Evolutionary conservation across 2,329 filamentous ascomycete genomes (phyloP).

Genomic region (Cytospora leucostoma): DNA sequence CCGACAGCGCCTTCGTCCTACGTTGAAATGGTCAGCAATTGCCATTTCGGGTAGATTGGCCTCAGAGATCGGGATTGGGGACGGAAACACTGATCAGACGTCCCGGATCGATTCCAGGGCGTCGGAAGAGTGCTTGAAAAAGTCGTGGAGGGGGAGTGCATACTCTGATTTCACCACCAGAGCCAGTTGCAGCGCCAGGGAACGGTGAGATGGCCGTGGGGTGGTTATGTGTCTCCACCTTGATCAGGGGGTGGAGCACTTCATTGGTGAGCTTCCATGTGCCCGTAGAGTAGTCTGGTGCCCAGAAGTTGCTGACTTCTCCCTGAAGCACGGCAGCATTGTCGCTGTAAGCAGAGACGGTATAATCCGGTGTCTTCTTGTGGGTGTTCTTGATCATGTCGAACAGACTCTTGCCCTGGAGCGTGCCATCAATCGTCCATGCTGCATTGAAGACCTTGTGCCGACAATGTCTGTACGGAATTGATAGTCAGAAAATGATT

Average conservation of each 20-base stretch:
- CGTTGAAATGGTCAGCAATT: conserved; percentile 12
- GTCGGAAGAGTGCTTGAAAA: neutral
- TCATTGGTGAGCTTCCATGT: conserved; percentile 89
- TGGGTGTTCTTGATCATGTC: conserved; percentile 97
- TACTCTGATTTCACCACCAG: conserved; percentile 84
- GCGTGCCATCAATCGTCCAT: conserved; percentile 89
- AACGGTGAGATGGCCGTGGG: conserved; percentile 94
- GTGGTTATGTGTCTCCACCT: conserved; percentile 98
- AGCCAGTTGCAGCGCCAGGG: conserved; percentile 89
- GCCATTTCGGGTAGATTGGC: no score
- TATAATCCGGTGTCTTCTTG: conserved; percentile 74
- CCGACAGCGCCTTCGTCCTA: conserved; percentile 89
- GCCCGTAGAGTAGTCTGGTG: conserved; percentile 81
- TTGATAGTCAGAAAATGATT: conserved; percentile 72
- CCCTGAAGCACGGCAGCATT: conserved; percentile 92
- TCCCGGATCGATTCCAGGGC: neutral
- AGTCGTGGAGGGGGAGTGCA: neutral
- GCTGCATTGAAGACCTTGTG: conserved; percentile 91
- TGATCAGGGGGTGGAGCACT: conserved; percentile 81
- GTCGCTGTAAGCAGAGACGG: conserved; percentile 95
- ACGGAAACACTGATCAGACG: conserved; percentile 18
- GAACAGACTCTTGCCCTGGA: conserved; percentile 81
- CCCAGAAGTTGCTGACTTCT: conserved; percentile 75
- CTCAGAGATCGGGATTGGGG: neutral
- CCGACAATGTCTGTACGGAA: conserved; percentile 36